Base-by-base conservation (phyloP, 2,329 filamentous ascomycete genomes). In the Calonectria fujianensis region DNA sequence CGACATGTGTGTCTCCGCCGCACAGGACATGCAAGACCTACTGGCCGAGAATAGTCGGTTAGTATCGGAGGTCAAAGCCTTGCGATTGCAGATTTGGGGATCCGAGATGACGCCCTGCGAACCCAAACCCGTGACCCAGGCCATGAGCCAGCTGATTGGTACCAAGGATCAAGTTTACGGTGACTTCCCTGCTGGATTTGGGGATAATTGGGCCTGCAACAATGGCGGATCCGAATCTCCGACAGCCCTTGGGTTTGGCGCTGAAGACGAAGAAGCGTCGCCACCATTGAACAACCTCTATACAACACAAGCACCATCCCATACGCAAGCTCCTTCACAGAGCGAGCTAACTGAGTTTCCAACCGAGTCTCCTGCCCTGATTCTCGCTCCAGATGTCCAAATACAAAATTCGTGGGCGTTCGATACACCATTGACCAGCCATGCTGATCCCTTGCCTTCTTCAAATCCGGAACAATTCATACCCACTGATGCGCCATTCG, bases 51-150 rank as follows among this genome's bases (percentile, higher is more conserved):
- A 59, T 14, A 59, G 32, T 4, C 20, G 32, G 54, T 14, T 59
- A 32, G 20, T 39, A 37, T 59, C 32, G 7, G 54, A 59, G 54
- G 20, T 59, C 54, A 59, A 59, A 8, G 54, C 54, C 54, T 24
- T 59, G 54, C 54, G 54, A 5, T 59, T 32, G 32, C 54, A 59
- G 54, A 18, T 59, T 59, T 59, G 54, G 54, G 54, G 54, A 14
- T 11, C 54, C 9, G 54, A 59, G 14, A 37, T 39, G 20, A 27
- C 54, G 10, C 20, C 32, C 10, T 37, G 32, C 31, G 54, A 59
- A 27, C 54, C 54, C 32, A 39, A 59, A 14, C 32, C 13, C 5
- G 32, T 39, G 32, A 59, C 54, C 20, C 20, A 59, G n/a, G 32
- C 54, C n/a, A 59, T 59, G 54, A 35, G 32, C 24, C 54, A 59